Evolutionary conservation across 192 early-diverging fungal species (phyloP).

Genomic region (Rhizoclosmatium globosum): DNA sequence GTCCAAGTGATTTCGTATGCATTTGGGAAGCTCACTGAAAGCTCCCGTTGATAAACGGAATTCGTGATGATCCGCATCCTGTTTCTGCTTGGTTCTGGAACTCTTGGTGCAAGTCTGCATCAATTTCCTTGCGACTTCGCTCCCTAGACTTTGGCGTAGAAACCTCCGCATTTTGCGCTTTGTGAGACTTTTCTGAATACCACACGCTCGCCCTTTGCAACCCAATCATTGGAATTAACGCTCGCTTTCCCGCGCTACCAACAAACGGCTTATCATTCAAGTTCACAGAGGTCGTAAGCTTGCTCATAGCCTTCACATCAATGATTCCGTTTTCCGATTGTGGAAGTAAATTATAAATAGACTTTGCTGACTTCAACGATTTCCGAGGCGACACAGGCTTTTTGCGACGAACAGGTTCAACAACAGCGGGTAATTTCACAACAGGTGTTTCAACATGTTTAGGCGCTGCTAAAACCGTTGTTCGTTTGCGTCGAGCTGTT

Average conservation of each 20-base stretch:
- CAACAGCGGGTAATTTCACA: not conserved
- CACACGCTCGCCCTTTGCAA: not conserved
- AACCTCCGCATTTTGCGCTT: not conserved
- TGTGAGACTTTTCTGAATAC: not conserved
- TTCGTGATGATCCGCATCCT: not conserved
- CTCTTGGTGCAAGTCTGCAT: not conserved
- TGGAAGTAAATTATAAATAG: not conserved
- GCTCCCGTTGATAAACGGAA: not conserved
- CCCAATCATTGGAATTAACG: not conserved
- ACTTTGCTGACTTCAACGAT: not conserved
- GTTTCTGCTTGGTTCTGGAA: not conserved
- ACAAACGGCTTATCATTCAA: not conserved
- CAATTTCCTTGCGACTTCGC: not conserved
- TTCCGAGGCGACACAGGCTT: not conserved
- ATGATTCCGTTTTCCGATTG: not conserved
- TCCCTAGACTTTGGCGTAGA: not conserved
- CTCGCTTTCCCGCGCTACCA: conserved; percentile 12
- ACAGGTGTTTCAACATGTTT: not conserved
- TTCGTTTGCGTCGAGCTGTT: not conserved
- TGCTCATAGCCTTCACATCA: not conserved
- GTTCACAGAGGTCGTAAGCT: not conserved
- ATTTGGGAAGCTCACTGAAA: not conserved
- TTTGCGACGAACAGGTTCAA: not conserved
- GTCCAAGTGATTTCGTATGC: not conserved
- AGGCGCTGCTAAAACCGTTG: not conserved